These are phyloP conservation scores for Cichorium intybus DNA, from an alignment of 140 eudicot species.

Conservation along the genomic window DNA sequence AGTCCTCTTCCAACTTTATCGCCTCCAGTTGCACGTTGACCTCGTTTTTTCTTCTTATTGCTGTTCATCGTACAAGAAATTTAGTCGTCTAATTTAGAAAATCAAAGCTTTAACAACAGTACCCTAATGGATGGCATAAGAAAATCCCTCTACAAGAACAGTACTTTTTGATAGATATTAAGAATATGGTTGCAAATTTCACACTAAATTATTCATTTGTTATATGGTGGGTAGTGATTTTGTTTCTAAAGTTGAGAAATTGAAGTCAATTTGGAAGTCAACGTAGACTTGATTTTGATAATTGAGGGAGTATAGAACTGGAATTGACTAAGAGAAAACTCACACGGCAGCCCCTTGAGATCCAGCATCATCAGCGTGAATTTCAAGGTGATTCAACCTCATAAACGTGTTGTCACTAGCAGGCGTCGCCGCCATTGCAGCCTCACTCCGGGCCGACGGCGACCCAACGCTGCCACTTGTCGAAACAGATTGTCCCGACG, in stretches of 20 bases:
- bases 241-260: not conserved
- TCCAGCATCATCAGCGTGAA: constrained; percentile 69
- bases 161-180: not conserved
- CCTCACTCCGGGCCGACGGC: constrained; percentile 81
- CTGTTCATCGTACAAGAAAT: constrained; percentile 36
- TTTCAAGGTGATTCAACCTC: constrained; percentile 71
- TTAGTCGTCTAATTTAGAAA: not conserved
- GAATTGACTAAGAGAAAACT: constrained; percentile 19
- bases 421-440: constrained; percentile 63
- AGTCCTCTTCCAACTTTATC: constrained; percentile 96
- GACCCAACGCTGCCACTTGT: constrained; percentile 91
- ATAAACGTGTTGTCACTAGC: constrained; percentile 58
- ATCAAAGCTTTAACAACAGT: not conserved
- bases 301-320: not conserved
- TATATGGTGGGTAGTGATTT: not conserved
- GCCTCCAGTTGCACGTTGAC: constrained; percentile 85
- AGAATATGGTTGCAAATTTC: not conserved
- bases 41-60: constrained; percentile 78
- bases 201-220: not conserved
- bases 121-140: not conserved
- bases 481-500: constrained; percentile 79
- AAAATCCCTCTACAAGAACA: not conserved
- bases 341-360: constrained; percentile 74
- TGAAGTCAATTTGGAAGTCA: constrained; percentile 18
- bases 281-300: not conserved